These are phyloP conservation scores for Verticillium isaacii DNA, from an alignment of 2,329 filamentous ascomycete species.

Conservation along the genomic window DNA sequence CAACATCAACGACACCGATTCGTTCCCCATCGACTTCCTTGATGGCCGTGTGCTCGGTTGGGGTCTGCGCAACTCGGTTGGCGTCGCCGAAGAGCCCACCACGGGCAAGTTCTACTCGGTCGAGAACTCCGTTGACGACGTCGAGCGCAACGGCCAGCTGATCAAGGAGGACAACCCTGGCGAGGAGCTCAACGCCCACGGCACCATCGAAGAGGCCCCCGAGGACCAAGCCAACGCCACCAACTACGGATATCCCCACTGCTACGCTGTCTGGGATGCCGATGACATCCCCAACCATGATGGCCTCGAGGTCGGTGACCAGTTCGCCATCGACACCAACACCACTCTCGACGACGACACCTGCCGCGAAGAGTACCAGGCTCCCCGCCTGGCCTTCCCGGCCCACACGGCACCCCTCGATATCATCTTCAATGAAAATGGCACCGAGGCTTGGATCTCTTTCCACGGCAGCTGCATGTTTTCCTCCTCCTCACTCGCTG, in stretches of 20 bases:
- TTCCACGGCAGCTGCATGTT: conserved; percentile 68
- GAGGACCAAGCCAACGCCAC: conserved; percentile 26
- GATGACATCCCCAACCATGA: conserved; percentile 34
- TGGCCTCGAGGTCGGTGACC: conserved; percentile 39
- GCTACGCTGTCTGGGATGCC: conserved; percentile 58
- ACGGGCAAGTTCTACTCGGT: conserved; percentile 53
- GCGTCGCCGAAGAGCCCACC: conserved; percentile 57
- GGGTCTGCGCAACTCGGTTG: conserved; percentile 70
- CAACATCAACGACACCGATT: conserved; percentile 28
- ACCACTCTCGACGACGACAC: conserved; percentile 33
- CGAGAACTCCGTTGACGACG: conserved; percentile 66
- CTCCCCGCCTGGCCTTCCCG: conserved; percentile 52
- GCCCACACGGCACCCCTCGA: conserved; percentile 70
- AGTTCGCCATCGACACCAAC: conserved; percentile 39
- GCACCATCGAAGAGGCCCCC: conserved; percentile 41
- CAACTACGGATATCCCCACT: conserved; percentile 26
- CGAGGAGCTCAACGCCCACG: conserved; percentile 71
- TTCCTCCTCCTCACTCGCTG: conserved; percentile 1
- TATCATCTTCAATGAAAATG: conserved; percentile 58
- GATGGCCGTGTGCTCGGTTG: conserved; percentile 52
- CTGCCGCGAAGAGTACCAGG: conserved; percentile 36
- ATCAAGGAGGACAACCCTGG: conserved; percentile 66
- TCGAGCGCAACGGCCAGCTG: conserved; percentile 52
- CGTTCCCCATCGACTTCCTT: conserved; percentile 37
- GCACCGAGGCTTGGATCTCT: conserved; percentile 57